phyloP scores from a whole-genome alignment of 1,284 basidiomycete genomes.

The Rhodotorula sp. region DNA sequence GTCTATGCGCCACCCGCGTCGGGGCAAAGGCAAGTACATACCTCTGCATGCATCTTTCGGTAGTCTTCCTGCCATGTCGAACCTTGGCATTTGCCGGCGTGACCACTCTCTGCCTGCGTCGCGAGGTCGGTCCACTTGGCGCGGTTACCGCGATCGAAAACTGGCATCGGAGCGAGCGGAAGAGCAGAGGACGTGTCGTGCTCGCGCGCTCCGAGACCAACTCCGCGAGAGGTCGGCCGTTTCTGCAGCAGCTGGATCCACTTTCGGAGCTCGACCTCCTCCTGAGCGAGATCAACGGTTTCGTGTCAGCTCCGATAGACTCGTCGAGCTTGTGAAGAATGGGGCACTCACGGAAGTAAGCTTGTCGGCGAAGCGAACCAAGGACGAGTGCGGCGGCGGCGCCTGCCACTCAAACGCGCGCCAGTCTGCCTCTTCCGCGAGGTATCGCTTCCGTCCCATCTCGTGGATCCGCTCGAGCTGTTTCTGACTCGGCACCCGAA shows the following conservation, averaged over 20 bases:
- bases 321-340: no score
- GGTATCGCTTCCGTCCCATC: constrained; percentile 18
- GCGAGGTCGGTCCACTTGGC: constrained; percentile 22
- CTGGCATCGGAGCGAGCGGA: constrained; percentile 7
- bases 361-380: constrained; percentile 9
- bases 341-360: constrained; percentile 13
- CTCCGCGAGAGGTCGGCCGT: neutral
- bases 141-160: constrained; percentile 15
- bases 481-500: constrained; percentile 23
- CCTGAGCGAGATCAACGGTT: neutral
- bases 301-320: neutral
- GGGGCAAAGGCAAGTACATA: neutral
- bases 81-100: constrained; percentile 25
- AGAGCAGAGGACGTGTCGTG: neutral
- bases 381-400: constrained; percentile 7
- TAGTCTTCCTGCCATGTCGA: constrained; percentile 21
- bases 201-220: constrained; percentile 14
- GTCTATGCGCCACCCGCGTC: neutral
- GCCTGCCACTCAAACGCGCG: constrained; percentile 25
- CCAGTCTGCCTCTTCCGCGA: constrained; percentile 15
- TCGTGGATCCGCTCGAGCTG: constrained; percentile 15
- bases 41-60: constrained; percentile 21
- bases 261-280: constrained; percentile 10
- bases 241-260: constrained; percentile 25
- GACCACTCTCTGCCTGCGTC: constrained; percentile 17